Base-by-base conservation (phyloP, 257 asterid genomes). In the Asclepias syriaca region DNA sequence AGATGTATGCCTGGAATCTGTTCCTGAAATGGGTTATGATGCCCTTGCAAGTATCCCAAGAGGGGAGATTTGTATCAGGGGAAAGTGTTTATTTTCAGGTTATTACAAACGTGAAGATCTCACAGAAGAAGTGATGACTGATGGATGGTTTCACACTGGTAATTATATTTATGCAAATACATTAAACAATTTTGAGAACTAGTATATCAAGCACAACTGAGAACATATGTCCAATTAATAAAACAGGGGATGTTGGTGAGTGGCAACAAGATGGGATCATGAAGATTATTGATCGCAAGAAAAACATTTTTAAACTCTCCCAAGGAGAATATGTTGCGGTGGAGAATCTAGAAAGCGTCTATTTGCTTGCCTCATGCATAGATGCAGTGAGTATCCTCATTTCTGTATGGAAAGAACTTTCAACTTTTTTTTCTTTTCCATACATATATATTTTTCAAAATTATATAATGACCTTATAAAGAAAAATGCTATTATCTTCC, bases 61-160 rank as follows among this genome's bases (percentile, higher is more conserved):
- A 4, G 97, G 97, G 40, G 97, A 91, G 66, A 91, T 91, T 78
- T 89, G 97, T 74, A 80, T 89, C 2, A 84, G 91, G 58, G 96
- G 97, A 8, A 87, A 86, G 73, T 87, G 93, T 54, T 79, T 91
- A 86, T 91, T 91, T 78, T 87, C 95, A 0, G 97, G 96, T 16
- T 91, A 89, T 84, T 87, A 87, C 78, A 91, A 91, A 74, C 84
- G 84, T 10, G 88, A 91, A 71, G 94, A 86, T 78, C 95, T 91
- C 76, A 87, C 89, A 2, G 75, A 83, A 48, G 97, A 91, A 72
- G 97, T 89, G 55, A 75, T 91, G 82, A 63, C 78, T 9, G 85
- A 85, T 74, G 96, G 83, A 69, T 91, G 97, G 97, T 91, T 91
- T 77, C 97, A 91, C 69, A 89, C 97, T 56, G 97, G 96, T 90